Evolutionary conservation across 768 basidiomycete species (phyloP), one percentile per base, ranked within the genome.

Genomic region (Tricholoma bakamatsutake): DNA sequence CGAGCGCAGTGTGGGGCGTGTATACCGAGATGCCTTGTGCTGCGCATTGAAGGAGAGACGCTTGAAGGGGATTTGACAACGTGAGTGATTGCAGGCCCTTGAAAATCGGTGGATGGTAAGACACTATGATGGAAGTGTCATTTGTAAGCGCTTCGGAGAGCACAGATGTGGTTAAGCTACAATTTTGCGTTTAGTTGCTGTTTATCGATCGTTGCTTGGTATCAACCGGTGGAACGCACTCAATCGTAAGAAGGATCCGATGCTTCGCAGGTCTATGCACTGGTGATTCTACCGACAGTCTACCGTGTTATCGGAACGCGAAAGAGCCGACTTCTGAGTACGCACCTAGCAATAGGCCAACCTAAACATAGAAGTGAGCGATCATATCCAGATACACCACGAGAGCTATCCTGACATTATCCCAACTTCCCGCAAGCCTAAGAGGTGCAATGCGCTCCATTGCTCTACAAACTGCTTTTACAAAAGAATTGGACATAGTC

Each of bases 101-200:
- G 77, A 93, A 94, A 61, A 94, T 87, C 2, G 90, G 80, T 4
- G 93, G 88, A 68, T 94, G 93, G 73, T 95, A 95, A 21, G 88
- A 75, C 12, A 96, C 76, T 58, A 95, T 85, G 52, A 85, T 77
- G 7, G 83, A 80, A 1, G 85, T 78, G 17, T 80, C 77, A 1
- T 77, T 74, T 3, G 78, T 69, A 28, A 92, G 68, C 0, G 90
- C 84, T 72, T 91, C 88, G 37, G 80, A 73, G 47, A 83, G 73
- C 35, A 93, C 89, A 51, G 84, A 74, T 43, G 86, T 72, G 12
- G 92, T 88, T 53, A 92, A 70, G 71, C 93, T 94, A 61, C 50
- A 53, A 51, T 49, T 59, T 21, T 51, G 33, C 10, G 58, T 37
- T 35, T 46, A 12, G 57, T 46, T 55, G 28, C 42, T 18, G 50